phyloP scores from a whole-genome alignment of 1,139 yeast species.

The Candida sojae region DNA sequence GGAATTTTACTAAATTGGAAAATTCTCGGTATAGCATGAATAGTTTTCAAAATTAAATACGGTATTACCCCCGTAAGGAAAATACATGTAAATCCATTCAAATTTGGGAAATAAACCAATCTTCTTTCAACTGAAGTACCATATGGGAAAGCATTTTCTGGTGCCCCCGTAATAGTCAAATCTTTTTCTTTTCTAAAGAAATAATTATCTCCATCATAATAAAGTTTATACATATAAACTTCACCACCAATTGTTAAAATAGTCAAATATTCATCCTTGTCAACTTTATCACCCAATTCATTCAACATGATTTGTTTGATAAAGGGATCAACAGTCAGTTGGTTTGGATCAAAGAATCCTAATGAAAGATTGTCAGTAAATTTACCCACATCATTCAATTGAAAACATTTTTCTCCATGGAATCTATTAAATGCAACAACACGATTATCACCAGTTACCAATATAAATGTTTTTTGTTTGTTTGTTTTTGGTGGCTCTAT shows the following conservation, averaged over 20 bases:
- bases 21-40: slow-evolving; percentile 65
- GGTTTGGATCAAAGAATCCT: slow-evolving; percentile 58
- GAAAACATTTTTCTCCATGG: slow-evolving; percentile 68
- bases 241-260: slow-evolving; percentile 82
- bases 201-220: slow-evolving; percentile 51
- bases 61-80: slow-evolving; percentile 80
- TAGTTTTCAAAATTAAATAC: slow-evolving; percentile 63
- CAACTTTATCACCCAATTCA: slow-evolving; percentile 62
- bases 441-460: slow-evolving; percentile 78
- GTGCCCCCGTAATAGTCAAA: slow-evolving; percentile 64
- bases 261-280: slow-evolving; percentile 59
- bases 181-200: slow-evolving; percentile 53
- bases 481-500: slow-evolving; percentile 19
- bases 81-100: slow-evolving; percentile 60
- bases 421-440: slow-evolving; percentile 63
- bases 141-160: slow-evolving; percentile 68
- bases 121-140: slow-evolving; percentile 73
- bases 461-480: slow-evolving; percentile 57
- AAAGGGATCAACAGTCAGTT: slow-evolving; percentile 70
- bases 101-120: slow-evolving; percentile 58
- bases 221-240: slow-evolving; percentile 63
- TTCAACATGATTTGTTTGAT: slow-evolving; percentile 71
- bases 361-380: slow-evolving; percentile 55
- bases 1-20: slow-evolving; percentile 69
- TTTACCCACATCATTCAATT: slow-evolving; percentile 59